Conservation (phyloP, 1,284 basidiomycete genomes). For the Wallemia ichthyophaga region DNA sequence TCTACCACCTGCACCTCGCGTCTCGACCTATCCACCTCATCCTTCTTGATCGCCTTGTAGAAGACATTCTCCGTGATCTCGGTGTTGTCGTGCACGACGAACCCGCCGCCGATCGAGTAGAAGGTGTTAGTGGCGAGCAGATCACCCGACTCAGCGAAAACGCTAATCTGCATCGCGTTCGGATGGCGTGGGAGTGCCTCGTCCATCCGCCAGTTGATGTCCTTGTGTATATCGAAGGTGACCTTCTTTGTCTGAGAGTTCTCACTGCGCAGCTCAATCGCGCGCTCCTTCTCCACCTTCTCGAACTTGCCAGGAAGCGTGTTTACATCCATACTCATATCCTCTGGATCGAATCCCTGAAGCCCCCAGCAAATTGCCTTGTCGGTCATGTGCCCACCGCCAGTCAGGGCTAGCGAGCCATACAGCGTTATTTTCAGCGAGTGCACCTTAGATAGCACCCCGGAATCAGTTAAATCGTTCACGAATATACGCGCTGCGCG, state of each 20-base stretch:
- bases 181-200: constrained; percentile 21
- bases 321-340: constrained; percentile 35
- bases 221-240: constrained; percentile 51
- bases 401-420: constrained; percentile 24
- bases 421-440: constrained; percentile 47
- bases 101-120: constrained; percentile 43
- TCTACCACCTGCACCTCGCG: not conserved
- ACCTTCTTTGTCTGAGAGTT: constrained; percentile 45
- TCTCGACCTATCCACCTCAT: not conserved
- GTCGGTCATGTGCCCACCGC: constrained; percentile 73
- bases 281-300: constrained; percentile 32
- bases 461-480: constrained; percentile 35
- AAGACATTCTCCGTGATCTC: constrained; percentile 73
- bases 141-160: constrained; percentile 47
- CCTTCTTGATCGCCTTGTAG: constrained; percentile 28
- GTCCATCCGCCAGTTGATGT: constrained; percentile 23
- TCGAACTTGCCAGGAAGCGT: constrained; percentile 42
- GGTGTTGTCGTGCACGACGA: constrained; percentile 24
- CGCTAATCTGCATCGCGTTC: constrained; percentile 74
- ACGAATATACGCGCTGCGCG: constrained; percentile 67
- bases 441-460: constrained; percentile 34
- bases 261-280: constrained; percentile 23
- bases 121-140: constrained; percentile 84
- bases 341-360: constrained; percentile 27
- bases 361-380: constrained; percentile 72